Base-by-base conservation (phyloP, 1,284 basidiomycete species). In the Sporisorium reilianum region DNA sequence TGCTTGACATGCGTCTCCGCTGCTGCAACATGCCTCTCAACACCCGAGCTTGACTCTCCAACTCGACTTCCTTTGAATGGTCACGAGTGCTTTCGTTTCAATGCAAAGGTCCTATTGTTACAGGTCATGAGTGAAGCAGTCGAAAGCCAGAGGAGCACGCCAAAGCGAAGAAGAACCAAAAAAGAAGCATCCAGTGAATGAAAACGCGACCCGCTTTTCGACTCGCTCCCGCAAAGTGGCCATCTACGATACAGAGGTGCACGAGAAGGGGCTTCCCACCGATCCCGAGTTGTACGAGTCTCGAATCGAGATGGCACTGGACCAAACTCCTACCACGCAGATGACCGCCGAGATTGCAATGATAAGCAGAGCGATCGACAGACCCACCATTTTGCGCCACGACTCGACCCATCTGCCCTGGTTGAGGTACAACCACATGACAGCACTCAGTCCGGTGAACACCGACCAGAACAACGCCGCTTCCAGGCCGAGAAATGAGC, bases 221-320 rank as follows among this genome's bases (percentile, higher is more conserved):
- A 49, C 25, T n/a, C 20, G 48, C n/a, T 49, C n/a, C 26, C 20
- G 20, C 26, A 4, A 12, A 30, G n/a, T 22, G 48, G 14, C 22
- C 48, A 34, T 50, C 32, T 50, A 50, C 28, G 56, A 59, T 6
- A 23, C 69, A 9, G 64, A 58, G 12, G 14, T 46, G 64, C 86
- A 86, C 1, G 82, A 83, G 72, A 86, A 86, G 7, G 85, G 80
- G 16, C 77, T 80, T 2, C 78, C 75, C 30, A 86, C 84, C 7
- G 45, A 49, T 42, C 85, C 85, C 0, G 57, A 49, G 40, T 75
- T 57, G 76, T 85, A 84, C 1, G 79, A 70, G 56, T 83, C 78
- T 22, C 75, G 73, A 64, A 86, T 86, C 8, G 78, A 76, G 51
- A 85, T 58, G 6, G 79, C 85, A 28, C 82, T 77, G 2, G 82